These are phyloP conservation scores for Dipodascus albidus DNA, from an alignment of 805 yeast genomes.

Conservation along the genomic window DNA sequence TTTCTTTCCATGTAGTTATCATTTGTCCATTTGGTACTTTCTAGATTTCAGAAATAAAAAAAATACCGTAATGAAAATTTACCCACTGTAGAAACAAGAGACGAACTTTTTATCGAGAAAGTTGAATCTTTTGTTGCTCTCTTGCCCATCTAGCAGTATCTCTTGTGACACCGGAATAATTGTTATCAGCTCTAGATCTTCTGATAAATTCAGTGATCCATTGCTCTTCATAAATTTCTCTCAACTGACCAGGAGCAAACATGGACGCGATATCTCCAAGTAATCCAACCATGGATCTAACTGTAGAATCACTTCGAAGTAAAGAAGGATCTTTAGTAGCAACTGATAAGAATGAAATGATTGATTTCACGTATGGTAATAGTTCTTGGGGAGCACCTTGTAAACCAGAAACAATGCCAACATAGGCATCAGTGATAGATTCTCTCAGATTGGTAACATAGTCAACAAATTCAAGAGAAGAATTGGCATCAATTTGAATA, in stretches of 20 bases:
- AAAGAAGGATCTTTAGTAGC: constrained; percentile 51
- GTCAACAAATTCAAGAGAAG: constrained; percentile 64
- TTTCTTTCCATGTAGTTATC: neutral
- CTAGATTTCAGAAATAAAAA: neutral
- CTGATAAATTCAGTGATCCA: constrained; percentile 77
- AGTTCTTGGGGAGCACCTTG: constrained; percentile 55
- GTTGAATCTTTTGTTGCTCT: constrained; percentile 55
- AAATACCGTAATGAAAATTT: neutral
- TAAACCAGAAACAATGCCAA: constrained; percentile 90
- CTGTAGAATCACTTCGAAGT: constrained; percentile 53
- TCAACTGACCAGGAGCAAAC: constrained; percentile 68
- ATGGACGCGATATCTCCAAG: constrained; percentile 88
- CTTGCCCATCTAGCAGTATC: constrained; percentile 98
- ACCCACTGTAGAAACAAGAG: no score
- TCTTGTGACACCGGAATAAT: constrained; percentile 54
- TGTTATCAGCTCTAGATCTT: constrained; percentile 52
- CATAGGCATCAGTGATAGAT: constrained; percentile 90
- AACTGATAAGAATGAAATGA: constrained; percentile 55
- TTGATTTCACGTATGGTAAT: constrained; percentile 51
- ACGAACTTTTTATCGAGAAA: constrained; percentile 4
- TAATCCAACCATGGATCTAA: constrained; percentile 79
- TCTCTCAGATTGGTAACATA: constrained; percentile 64
- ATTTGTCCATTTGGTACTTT: neutral
- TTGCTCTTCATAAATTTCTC: constrained; percentile 49
- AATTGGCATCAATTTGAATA: constrained; percentile 30